Conservation (phyloP, 2,329 filamentous ascomycete species). For the Didymella pomorum region DNA sequence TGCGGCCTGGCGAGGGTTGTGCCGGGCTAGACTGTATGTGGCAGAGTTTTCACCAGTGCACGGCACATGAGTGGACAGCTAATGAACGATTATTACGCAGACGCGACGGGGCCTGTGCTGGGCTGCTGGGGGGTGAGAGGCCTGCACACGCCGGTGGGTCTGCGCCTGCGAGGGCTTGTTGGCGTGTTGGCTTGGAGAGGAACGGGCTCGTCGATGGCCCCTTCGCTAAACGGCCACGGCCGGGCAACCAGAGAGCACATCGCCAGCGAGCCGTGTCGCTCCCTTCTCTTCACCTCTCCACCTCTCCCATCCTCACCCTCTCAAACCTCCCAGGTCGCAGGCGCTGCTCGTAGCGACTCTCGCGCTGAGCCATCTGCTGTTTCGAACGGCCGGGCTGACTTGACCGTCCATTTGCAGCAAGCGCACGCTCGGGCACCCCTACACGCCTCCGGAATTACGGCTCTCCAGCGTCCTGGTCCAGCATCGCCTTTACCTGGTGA, state of each 20-base stretch:
- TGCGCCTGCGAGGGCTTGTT: slow-evolving; percentile 8
- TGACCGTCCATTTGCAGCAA: slow-evolving; percentile 18
- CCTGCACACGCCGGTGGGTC: slow-evolving; percentile 3
- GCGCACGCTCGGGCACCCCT: slow-evolving; percentile 28
- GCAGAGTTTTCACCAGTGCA: slow-evolving; percentile 31
- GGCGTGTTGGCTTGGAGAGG: slow-evolving; percentile 7
- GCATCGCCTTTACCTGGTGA: slow-evolving; percentile 20
- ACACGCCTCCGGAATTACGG: slow-evolving; percentile 24
- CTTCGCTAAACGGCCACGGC: slow-evolving; percentile 30
- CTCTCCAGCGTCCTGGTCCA: slow-evolving; percentile 18
- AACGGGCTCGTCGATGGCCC: slow-evolving; percentile 20
- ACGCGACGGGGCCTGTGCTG: slow-evolving; percentile 14
- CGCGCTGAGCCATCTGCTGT: slow-evolving; percentile 30
- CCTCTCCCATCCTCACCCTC: slow-evolving; percentile 9
- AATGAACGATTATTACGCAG: slow-evolving; percentile 35
- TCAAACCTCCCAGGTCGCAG: slow-evolving; percentile 28
- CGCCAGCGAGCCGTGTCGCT: slow-evolving; percentile 19
- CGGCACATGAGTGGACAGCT: slow-evolving; percentile 28
- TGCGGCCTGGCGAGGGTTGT: slow-evolving; percentile 26
- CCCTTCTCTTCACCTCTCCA: slow-evolving; percentile 23
- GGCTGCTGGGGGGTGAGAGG: slow-evolving; percentile 4
- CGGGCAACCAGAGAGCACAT: slow-evolving; percentile 22
- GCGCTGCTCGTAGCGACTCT: slow-evolving; percentile 31
- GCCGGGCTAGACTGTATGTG: slow-evolving; percentile 32
- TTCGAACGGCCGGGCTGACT: slow-evolving; percentile 31